A percentile compares a stretch with the other conserved stretches of the same genome.
phyloP scores from a whole-genome alignment of 2,329 filamentous ascomycete species.

The Clarireedia sp. region DNA sequence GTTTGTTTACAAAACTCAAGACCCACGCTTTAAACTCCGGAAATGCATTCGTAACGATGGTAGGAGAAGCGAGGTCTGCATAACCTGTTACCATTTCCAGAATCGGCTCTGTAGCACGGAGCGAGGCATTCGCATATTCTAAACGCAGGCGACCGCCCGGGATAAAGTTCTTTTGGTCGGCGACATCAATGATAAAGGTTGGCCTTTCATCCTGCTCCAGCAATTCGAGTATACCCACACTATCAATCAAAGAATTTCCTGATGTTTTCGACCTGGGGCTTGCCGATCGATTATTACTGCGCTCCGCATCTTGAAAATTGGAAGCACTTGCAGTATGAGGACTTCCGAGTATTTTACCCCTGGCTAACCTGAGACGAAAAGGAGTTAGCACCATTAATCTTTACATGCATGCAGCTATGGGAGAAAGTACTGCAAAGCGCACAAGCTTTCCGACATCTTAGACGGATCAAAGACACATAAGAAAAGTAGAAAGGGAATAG shows the following conservation, averaged over 20 bases:
- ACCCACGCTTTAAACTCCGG: constrained; percentile 63
- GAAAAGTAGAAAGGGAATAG: neutral
- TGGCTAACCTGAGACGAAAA: neutral
- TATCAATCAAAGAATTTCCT: constrained; percentile 48
- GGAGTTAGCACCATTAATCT: neutral
- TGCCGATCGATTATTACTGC: neutral
- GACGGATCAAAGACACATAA: neutral
- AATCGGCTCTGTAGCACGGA: constrained; percentile 40
- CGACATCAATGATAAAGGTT: constrained; percentile 66
- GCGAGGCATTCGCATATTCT: constrained; percentile 59
- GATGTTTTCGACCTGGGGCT: constrained; percentile 32
- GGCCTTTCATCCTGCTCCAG: constrained; percentile 70
- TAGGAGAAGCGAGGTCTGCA: constrained; percentile 23
- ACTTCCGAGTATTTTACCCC: constrained; percentile 31
- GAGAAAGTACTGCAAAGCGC: neutral
- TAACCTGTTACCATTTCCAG: constrained; percentile 25
- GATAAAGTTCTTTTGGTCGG: constrained; percentile 46
- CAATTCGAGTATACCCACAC: constrained; percentile 62
- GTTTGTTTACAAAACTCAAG: constrained; percentile 45
- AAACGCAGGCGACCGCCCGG: constrained; percentile 47
- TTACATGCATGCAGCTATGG: neutral
- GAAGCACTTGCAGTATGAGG: constrained; percentile 30
- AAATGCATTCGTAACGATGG: constrained; percentile 40
- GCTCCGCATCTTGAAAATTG: neutral
- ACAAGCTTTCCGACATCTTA: too few species aligned